A percentile compares a stretch with the other conserved stretches of the same genome.
Evolutionary conservation across 257 asterid genomes (phyloP).

Genomic region (Solanum sitiens): DNA sequence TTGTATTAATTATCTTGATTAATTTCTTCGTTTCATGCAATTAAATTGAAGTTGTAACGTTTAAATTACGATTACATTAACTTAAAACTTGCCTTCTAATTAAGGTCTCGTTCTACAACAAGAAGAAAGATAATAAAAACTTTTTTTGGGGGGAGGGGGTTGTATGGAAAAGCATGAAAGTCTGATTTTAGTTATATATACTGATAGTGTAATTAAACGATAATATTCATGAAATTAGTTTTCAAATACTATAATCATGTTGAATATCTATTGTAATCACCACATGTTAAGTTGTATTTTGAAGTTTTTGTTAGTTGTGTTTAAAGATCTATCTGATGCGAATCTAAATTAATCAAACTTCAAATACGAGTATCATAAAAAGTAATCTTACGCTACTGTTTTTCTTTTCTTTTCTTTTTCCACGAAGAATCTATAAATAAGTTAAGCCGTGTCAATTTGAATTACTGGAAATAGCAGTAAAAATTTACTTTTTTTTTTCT

Average conservation of each 20-base stretch:
- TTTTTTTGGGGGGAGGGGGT: background rate
- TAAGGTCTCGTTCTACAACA: background rate
- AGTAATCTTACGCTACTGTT: background rate
- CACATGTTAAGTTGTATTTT: background rate
- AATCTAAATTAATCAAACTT: too few species aligned
- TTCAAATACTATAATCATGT: background rate
- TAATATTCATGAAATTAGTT: background rate
- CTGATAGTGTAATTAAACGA: background rate
- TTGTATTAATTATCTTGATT: background rate
- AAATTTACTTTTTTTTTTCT: background rate
- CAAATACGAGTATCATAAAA: background rate
- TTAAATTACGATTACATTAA: background rate
- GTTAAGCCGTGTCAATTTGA: background rate
- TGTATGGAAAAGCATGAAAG: background rate
- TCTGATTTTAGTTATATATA: background rate
- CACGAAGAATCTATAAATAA: background rate
- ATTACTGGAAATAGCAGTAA: background rate
- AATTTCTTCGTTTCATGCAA: background rate
- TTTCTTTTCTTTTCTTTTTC: background rate
- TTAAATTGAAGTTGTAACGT: background rate
- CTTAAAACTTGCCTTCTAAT: background rate
- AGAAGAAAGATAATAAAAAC: background rate
- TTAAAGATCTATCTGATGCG: accelerated
- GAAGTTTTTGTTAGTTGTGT: background rate
- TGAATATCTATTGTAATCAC: too few species aligned